Evolutionary conservation across 129 eudicot genomes (phyloP).

Genomic region (Lonicera japonica): DNA sequence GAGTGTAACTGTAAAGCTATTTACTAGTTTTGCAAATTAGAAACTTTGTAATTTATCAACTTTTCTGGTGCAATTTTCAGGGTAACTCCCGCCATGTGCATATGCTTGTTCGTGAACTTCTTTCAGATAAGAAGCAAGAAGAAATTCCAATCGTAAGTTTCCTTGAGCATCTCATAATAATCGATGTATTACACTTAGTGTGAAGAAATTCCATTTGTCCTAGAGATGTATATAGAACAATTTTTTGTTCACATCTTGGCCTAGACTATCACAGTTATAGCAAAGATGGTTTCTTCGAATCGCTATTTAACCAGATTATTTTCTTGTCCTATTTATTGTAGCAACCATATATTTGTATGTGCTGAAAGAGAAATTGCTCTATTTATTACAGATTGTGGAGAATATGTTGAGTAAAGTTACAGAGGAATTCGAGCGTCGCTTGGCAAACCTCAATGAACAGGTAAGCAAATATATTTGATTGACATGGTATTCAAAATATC

Average conservation of each 20-base stretch:
- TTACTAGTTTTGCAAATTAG: background rate
- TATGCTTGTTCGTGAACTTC: constrained; percentile 48
- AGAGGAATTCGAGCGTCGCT: constrained; percentile 54
- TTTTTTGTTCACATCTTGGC: background rate
- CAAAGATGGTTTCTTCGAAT: background rate
- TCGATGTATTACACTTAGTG: too few species aligned
- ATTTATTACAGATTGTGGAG: constrained; percentile 51
- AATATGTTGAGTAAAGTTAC: constrained; percentile 50
- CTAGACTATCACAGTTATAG: background rate
- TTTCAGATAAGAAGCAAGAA: constrained; percentile 56
- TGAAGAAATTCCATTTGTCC: background rate
- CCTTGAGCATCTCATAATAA: too few species aligned
- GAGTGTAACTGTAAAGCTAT: background rate
- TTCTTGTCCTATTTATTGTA: too few species aligned
- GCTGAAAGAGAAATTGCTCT: background rate
- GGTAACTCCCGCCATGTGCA: constrained; percentile 40
- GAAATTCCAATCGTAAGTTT: constrained; percentile 69
- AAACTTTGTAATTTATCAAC: background rate
- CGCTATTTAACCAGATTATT: too few species aligned
- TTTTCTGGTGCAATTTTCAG: constrained; percentile 20
- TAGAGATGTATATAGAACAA: background rate
- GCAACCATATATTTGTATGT: too few species aligned
- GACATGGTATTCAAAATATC: too few species aligned
- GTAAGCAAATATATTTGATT: constrained; percentile 32
- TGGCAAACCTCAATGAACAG: constrained; percentile 45